Evolutionary conservation across 345 rosid species (phyloP).

Genomic region (Ceriops tagal): DNA sequence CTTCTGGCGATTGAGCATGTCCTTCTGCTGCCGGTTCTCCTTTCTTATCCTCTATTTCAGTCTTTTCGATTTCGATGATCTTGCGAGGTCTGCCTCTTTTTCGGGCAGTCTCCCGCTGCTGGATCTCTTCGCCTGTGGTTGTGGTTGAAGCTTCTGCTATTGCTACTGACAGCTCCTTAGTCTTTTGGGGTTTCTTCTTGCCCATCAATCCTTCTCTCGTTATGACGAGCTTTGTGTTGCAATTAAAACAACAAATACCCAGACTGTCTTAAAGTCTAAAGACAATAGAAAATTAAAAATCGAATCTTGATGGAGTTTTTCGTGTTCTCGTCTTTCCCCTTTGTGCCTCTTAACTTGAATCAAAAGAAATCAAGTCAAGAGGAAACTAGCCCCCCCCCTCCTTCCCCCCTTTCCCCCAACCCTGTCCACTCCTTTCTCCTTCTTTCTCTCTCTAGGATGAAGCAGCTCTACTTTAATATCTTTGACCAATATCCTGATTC

Average conservation of each 20-base stretch:
- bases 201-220: constrained; percentile 43
- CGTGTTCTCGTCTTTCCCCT: background rate
- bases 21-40: constrained; percentile 6
- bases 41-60: constrained; percentile 28
- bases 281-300: constrained; percentile 3
- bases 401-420: background rate
- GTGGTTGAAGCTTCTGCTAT: constrained; percentile 54
- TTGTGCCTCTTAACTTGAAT: background rate
- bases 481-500: constrained; percentile 19
- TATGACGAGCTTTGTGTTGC: background rate
- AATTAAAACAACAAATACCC: background rate
- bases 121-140: constrained; percentile 35
- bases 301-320: constrained; percentile 9
- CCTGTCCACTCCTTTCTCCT: background rate
- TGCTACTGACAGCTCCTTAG: constrained; percentile 64
- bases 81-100: constrained; percentile 92
- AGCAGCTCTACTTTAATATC: constrained; percentile 4
- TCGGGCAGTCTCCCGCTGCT: constrained; percentile 44
- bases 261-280: background rate
- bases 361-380: constrained; percentile 5
- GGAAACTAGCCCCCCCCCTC: background rate
- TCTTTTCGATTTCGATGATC: constrained; percentile 28
- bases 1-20: constrained; percentile 9
- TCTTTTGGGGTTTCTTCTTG: constrained; percentile 67
- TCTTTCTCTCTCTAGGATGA: constrained; percentile 2